phyloP scores from a whole-genome alignment of 2,329 filamentous ascomycete species.

The Penicillium digitatum region DNA sequence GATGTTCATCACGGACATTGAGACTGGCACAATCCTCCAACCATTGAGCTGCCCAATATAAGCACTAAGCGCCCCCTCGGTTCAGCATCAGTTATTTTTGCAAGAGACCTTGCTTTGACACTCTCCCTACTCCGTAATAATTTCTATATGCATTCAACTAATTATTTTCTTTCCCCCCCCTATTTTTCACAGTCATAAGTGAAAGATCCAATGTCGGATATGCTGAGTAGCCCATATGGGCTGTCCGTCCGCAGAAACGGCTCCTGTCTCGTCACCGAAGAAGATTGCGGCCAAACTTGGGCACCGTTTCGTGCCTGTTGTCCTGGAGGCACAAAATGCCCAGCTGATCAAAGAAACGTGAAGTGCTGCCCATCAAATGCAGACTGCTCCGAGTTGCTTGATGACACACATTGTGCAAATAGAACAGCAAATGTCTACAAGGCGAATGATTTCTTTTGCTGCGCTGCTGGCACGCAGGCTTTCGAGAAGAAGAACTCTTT shows the following conservation, averaged over 20 bases:
- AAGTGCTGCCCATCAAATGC: conserved; percentile 17
- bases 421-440: conserved; percentile 21
- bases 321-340: conserved; percentile 15
- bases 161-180: no score
- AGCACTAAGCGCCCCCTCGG: background rate
- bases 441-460: conserved; percentile 24
- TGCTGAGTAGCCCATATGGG: conserved; percentile 3
- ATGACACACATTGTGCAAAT: conserved; percentile 22
- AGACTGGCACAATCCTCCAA: background rate
- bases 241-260: conserved; percentile 18
- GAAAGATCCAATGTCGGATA: conserved; percentile 1
- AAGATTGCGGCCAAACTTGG: conserved; percentile 22
- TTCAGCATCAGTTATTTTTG: background rate
- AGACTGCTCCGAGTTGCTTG: conserved; percentile 14
- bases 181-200: background rate
- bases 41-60: background rate
- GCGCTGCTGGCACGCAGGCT: conserved; percentile 10
- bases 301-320: conserved; percentile 19
- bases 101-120: background rate
- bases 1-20: background rate
- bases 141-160: background rate
- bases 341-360: conserved; percentile 10
- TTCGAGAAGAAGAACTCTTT: conserved; percentile 8
- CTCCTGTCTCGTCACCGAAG: conserved; percentile 16
- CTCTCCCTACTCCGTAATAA: background rate